Evolutionary conservation across 208 protist species (phyloP), one percentile per base, ranked within the genome.

Genomic region (Leishmania tropica): DNA sequence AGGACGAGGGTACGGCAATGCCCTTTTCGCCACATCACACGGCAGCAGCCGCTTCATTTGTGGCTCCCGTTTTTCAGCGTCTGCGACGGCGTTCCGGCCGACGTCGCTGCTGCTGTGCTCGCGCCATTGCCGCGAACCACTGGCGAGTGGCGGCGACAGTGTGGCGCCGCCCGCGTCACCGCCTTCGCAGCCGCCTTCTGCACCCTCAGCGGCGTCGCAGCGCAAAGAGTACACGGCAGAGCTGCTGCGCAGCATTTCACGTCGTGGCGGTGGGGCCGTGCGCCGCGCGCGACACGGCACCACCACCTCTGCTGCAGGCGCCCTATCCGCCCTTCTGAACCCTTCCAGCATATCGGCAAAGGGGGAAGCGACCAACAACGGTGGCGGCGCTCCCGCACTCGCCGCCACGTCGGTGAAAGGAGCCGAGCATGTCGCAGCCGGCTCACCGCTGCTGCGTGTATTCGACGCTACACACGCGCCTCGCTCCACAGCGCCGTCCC

Each of bases 201-300:
- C 48, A 60, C 51, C 72, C n/a, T 60, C 48, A 24, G n/a, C 28
- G 13, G 21, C 42, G 17, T 47, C 53, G 53, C 42, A 8, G 10
- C 31, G 13, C 48, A 31, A 58, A 47, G n/a, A 75, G 24, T 24
- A 65, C 6, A 85, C 82, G 28, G 64, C 73, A 24, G 82, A 85
- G 54, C 64, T 85, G 28, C 74, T 85, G 51, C 82, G 74, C 21
- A 67, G 64, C 62, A 85, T 85, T 28, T 78, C 82, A 4, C 82
- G 82, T 45, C 37, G 78, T 40, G 82, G 77, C 21, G 77, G 79
- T 6, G 79, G 65, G 1, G 60, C 58, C 11, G 47, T 76, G 11
- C 82, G 74, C 31, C 78, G 78, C 28, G 2, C 82, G 17, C 71
- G 56, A 1, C 51, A 19, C 1, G 65, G 40, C 24, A n/a, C 24